Evolutionary conservation across 202 grass and related monocot species (phyloP).

Genomic region (Digitaria exilis): DNA sequence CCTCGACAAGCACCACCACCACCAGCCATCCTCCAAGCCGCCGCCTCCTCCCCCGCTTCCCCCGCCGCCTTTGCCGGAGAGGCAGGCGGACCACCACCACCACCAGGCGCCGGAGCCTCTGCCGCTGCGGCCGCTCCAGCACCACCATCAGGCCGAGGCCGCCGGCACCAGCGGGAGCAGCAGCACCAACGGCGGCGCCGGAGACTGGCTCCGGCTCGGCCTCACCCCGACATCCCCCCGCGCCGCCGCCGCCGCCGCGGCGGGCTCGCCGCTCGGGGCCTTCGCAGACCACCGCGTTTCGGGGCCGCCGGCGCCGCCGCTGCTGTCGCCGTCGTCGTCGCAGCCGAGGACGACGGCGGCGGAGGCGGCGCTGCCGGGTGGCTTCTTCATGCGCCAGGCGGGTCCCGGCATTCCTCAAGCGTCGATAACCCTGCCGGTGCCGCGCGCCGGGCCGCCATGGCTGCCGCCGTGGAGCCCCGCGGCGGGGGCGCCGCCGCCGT

Average conservation of each 20-base stretch:
- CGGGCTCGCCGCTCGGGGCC: conserved; percentile 22
- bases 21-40: conserved; percentile 18
- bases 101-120: background rate
- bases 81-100: background rate
- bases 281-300: too few species aligned
- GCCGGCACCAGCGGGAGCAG: conserved; percentile 46
- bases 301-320: too few species aligned
- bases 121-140: conserved; percentile 8
- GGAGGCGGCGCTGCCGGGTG: background rate
- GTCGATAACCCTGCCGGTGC: conserved; percentile 21
- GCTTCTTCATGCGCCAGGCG: conserved; percentile 25
- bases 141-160: conserved; percentile 10
- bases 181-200: conserved; percentile 3
- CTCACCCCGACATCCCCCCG: conserved; percentile 13
- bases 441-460: conserved; percentile 37
- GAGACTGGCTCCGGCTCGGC: conserved; percentile 68
- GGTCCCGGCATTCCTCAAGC: conserved; percentile 52
- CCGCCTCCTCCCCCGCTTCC: too few species aligned
- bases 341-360: background rate
- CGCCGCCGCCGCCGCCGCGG: too few species aligned
- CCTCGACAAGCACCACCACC: conserved; percentile 31
- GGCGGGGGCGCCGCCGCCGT: background rate
- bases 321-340: background rate
- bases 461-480: conserved; percentile 44
- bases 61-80: too few species aligned